phyloP scores from a whole-genome alignment of 192 early-diverging fungal genomes.

The Chytriomyces sp. region DNA sequence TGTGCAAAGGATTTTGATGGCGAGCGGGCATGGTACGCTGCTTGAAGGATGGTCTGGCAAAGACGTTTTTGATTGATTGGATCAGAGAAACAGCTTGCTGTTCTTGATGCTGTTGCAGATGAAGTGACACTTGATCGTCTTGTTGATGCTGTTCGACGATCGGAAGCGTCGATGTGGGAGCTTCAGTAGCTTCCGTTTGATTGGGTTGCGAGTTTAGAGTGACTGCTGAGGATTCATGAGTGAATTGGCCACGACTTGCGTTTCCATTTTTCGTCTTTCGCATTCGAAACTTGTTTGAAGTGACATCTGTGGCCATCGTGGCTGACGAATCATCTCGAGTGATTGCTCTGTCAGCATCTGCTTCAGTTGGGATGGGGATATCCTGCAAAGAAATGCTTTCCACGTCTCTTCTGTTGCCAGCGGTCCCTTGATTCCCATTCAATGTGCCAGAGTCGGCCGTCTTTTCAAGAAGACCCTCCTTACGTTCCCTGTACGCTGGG shows the following conservation, averaged over 20 bases:
- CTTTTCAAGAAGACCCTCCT: neutral
- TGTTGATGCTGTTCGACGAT: neutral
- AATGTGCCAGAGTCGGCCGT: no score
- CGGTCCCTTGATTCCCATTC: no score
- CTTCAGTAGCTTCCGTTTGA: neutral
- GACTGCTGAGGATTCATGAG: neutral
- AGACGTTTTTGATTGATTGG: neutral
- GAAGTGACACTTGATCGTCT: neutral
- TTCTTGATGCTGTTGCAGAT: neutral
- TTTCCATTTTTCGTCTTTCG: neutral
- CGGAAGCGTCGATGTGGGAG: neutral
- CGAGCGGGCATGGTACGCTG: neutral
- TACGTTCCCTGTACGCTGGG: slow-evolving; percentile 8
- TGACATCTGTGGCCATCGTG: neutral
- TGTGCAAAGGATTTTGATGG: neutral
- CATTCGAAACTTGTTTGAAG: no score
- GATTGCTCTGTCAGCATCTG: neutral
- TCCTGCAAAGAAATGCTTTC: neutral
- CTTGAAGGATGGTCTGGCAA: neutral
- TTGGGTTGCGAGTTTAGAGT: neutral
- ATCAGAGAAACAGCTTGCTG: neutral
- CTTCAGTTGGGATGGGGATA: neutral
- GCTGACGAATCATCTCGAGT: neutral
- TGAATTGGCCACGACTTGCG: neutral
- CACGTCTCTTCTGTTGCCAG: neutral